A percentile compares a stretch with the other conserved stretches of the same genome.
Evolutionary conservation across 306 rosid genomes (phyloP).

Genomic region (Glycine latifolia): DNA sequence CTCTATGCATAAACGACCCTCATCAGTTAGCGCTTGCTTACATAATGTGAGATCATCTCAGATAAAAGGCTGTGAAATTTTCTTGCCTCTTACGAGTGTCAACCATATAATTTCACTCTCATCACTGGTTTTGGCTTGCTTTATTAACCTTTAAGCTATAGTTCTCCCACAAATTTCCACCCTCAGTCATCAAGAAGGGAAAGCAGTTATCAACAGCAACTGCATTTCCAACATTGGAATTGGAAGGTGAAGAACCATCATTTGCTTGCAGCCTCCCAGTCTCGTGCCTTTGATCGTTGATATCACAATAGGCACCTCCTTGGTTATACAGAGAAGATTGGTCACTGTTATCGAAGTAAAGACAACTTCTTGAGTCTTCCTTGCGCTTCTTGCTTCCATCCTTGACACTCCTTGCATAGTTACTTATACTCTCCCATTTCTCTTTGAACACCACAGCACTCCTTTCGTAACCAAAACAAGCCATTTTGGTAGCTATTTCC

Average conservation of each 20-base stretch:
- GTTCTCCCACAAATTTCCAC: slow-evolving; percentile 91
- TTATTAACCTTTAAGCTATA: slow-evolving; percentile 78
- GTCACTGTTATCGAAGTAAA: slow-evolving; percentile 61
- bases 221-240: slow-evolving; percentile 63
- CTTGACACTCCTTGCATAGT: slow-evolving; percentile 46
- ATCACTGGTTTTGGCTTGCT: slow-evolving; percentile 63
- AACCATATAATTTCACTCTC: slow-evolving; percentile 33
- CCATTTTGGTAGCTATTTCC: slow-evolving; percentile 68
- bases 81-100: slow-evolving; percentile 39
- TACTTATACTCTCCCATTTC: slow-evolving; percentile 61
- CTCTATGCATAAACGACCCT: slow-evolving; percentile 55
- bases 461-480: slow-evolving; percentile 67
- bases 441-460: slow-evolving; percentile 61
- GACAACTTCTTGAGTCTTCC: slow-evolving; percentile 67
- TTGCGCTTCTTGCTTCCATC: slow-evolving; percentile 73
- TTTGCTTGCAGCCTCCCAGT: slow-evolving; percentile 49
- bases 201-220: slow-evolving; percentile 68
- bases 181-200: slow-evolving; percentile 80
- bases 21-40: slow-evolving; percentile 55
- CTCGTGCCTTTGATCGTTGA: slow-evolving; percentile 60
- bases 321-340: slow-evolving; percentile 65
- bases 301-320: slow-evolving; percentile 61
- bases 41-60: slow-evolving; percentile 42
- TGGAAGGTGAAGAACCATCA: slow-evolving; percentile 60
- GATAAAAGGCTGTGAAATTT: slow-evolving; percentile 37